Evolutionary conservation across 768 basidiomycete species (phyloP), one percentile per base, ranked within the genome.

Genomic region (Rhizopogon vinicolor): DNA sequence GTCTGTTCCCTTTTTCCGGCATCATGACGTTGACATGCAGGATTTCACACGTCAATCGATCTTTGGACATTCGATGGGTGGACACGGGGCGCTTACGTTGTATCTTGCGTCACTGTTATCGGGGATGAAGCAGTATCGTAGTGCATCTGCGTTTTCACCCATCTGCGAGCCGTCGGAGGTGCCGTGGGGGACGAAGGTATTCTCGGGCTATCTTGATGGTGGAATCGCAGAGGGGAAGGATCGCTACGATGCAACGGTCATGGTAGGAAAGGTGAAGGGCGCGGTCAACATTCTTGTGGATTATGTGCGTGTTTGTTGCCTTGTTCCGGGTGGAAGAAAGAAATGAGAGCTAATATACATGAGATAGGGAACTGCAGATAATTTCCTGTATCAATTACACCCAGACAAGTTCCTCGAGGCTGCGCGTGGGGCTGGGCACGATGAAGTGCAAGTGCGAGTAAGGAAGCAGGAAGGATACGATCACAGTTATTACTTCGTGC

Each of bases 51-150:
- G 89, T 50, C 85, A 91, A 66, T 93, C 93, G 19, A 87, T 98
- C 63, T 89, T 93, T 65, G 97, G 97, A 9, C 97, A 99, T 72
- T 93, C 91, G 44, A 99, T 98, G 97, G 93, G 91, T 55, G 97
- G 97, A 2, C 94, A 97, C 66, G 97, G 97, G 7, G 93, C 97
- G 12, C 79, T 99, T 28, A 89, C 89, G 14, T 72, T 98, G 40
- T 98, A 98, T 72, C 85, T 98, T 44, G 77, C 84, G 53, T 86
- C 91, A 33, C 67, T 75, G 49, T 54, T 71, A 29, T 58, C 72
- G 29, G 76, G 80, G 55, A 74, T 74, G 7, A 84, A 83, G 67
- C 79, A 80, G 60, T 98, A 89, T 72, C 83, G 84, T 52, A 96
- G 93, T 18, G 90, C 82, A 7, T 95, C 93, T 6, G 96, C 93